phyloP scores from a whole-genome alignment of 106 monocot species.

The Dioscorea dumetorum region DNA sequence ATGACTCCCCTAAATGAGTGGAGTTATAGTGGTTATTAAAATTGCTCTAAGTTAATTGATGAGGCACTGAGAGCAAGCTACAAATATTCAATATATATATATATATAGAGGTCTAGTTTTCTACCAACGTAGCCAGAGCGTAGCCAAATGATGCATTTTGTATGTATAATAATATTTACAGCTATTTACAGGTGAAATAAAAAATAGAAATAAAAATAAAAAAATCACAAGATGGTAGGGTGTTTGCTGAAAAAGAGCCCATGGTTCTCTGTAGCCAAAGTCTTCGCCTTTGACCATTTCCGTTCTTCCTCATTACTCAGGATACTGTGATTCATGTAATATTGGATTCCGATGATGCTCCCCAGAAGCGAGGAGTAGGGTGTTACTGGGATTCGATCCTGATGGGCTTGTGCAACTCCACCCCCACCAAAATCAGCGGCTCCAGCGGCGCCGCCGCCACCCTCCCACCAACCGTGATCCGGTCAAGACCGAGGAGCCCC shows the following conservation, averaged over 20 bases:
- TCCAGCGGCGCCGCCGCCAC: not conserved
- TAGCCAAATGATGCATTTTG: no score
- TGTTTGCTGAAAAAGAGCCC: not conserved
- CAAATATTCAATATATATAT: no score
- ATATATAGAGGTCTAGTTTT: no score
- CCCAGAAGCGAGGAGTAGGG: not conserved
- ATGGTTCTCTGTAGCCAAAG: not conserved
- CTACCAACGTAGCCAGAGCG: no score
- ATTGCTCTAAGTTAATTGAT: no score
- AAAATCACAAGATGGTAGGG: no score
- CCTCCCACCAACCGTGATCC: not conserved
- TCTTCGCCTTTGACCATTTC: slow-evolving; percentile 9
- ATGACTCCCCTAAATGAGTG: no score
- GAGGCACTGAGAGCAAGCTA: no score
- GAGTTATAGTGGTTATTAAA: no score
- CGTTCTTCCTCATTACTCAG: not conserved
- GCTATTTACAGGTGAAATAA: no score
- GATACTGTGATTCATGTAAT: not conserved
- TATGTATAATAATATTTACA: no score
- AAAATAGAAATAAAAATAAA: no score
- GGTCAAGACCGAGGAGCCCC: not conserved
- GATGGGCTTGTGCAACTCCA: slow-evolving; percentile 51
- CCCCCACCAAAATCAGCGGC: slow-evolving; percentile 13
- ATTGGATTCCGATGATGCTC: not conserved
- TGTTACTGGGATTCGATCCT: not conserved